Evolutionary conservation across 129 eudicot genomes (phyloP).

Genomic region (Smallanthus sonchifolius): DNA sequence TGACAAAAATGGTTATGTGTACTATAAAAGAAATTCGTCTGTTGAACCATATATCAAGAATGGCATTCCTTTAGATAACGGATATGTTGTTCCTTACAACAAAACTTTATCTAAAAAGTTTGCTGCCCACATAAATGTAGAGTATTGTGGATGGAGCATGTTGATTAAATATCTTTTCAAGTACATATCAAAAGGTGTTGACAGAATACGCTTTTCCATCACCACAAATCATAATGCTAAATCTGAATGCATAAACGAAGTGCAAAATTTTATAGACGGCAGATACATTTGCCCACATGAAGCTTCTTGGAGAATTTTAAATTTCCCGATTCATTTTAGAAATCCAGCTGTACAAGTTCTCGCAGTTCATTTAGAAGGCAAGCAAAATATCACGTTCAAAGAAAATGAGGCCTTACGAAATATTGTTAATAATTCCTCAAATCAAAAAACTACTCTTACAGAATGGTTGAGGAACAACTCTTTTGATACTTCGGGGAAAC

Average conservation of each 20-base stretch:
- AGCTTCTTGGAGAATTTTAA: conserved; percentile 23
- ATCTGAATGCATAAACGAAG: conserved; percentile 4
- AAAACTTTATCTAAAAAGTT: too few species aligned
- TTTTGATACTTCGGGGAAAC: neutral
- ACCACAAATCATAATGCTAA: too few species aligned
- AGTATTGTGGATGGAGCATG: neutral
- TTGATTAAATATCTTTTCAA: neutral
- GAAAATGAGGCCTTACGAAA: neutral
- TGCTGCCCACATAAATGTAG: neutral
- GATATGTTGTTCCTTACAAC: too few species aligned
- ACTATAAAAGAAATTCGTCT: too few species aligned
- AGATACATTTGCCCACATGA: conserved; percentile 3
- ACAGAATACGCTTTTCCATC: too few species aligned
- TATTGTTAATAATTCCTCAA: neutral
- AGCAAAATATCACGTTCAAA: neutral
- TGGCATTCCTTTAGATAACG: too few species aligned
- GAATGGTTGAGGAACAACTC: neutral
- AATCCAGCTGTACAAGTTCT: conserved; percentile 3
- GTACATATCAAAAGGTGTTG: too few species aligned
- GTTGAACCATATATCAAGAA: too few species aligned
- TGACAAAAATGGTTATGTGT: too few species aligned
- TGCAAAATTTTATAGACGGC: neutral
- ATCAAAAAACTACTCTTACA: neutral
- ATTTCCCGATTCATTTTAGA: conserved; percentile 14
- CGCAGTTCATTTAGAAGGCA: conserved; percentile 9